phyloP scores from a whole-genome alignment of 1,284 basidiomycete species.

The Takashimella tepidaria region DNA sequence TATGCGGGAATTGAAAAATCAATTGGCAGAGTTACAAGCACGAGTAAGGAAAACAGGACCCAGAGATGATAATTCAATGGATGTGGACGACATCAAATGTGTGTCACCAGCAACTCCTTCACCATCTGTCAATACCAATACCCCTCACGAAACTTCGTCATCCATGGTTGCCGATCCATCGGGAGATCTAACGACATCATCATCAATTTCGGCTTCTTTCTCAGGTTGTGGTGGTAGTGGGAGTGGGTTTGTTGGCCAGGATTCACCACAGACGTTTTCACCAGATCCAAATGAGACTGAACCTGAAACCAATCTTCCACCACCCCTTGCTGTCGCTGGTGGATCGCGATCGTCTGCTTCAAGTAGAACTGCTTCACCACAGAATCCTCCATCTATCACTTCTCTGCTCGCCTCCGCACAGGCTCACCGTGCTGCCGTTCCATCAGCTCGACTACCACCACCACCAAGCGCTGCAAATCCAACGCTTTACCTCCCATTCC shows the following conservation, averaged over 20 bases:
- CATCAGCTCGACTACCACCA: constrained; percentile 8
- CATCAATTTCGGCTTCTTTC: not conserved
- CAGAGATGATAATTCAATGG: constrained; percentile 8
- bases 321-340: constrained; percentile 23
- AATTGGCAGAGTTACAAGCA: constrained; percentile 28
- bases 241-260: no score
- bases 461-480: constrained; percentile 28
- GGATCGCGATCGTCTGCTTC: not conserved
- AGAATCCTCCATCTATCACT: constrained; percentile 9
- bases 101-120: constrained; percentile 17
- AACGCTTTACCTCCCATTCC: constrained; percentile 44
- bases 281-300: constrained; percentile 41
- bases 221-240: no score
- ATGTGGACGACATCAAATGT: constrained; percentile 2
- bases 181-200: constrained; percentile 3
- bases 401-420: constrained; percentile 9
- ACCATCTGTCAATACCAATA: constrained; percentile 24
- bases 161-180: not conserved
- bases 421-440: not conserved
- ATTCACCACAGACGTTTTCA: not conserved
- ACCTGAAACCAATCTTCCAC: constrained; percentile 32
- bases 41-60: not conserved
- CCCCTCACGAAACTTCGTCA: constrained; percentile 15
- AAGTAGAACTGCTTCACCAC: constrained; percentile 8
- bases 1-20: constrained; percentile 40